phyloP scores from a whole-genome alignment of 1,284 basidiomycete genomes.

The Earliella scabrosa region DNA sequence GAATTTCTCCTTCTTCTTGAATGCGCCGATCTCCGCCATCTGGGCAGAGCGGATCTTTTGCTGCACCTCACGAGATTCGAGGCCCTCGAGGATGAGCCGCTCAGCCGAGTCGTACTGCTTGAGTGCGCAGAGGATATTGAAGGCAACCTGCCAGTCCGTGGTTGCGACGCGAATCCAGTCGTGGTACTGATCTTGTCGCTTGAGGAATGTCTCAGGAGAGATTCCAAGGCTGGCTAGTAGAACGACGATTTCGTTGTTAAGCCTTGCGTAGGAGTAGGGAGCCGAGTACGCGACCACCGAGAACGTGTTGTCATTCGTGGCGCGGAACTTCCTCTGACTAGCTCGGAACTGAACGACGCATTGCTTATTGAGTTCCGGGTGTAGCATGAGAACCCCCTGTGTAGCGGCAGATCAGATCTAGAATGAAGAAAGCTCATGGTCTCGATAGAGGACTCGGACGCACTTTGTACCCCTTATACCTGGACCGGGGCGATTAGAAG shows the following conservation, averaged over 20 bases:
- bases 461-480: constrained; percentile 62
- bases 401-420: not conserved
- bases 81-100: constrained; percentile 54
- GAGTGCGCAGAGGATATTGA: constrained; percentile 58
- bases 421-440: too few species aligned
- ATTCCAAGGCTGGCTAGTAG: constrained; percentile 66
- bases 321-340: constrained; percentile 70
- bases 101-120: constrained; percentile 54
- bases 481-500: constrained; percentile 23
- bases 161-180: constrained; percentile 56
- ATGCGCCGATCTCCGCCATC: constrained; percentile 51
- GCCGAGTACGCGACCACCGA: constrained; percentile 66
- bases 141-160: constrained; percentile 47
- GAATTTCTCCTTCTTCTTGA: constrained; percentile 57
- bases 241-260: constrained; percentile 71
- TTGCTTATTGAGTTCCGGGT: constrained; percentile 54
- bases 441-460: too few species aligned
- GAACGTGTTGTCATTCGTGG: constrained; percentile 58
- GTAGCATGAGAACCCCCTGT: constrained; percentile 64
- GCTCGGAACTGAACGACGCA: constrained; percentile 60
- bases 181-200: constrained; percentile 62
- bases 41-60: constrained; percentile 47
- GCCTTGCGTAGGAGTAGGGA: constrained; percentile 62
- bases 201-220: constrained; percentile 52
- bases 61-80: constrained; percentile 48